phyloP scores from a whole-genome alignment of 345 rosid genomes.

The Eucalyptus decipiens region DNA sequence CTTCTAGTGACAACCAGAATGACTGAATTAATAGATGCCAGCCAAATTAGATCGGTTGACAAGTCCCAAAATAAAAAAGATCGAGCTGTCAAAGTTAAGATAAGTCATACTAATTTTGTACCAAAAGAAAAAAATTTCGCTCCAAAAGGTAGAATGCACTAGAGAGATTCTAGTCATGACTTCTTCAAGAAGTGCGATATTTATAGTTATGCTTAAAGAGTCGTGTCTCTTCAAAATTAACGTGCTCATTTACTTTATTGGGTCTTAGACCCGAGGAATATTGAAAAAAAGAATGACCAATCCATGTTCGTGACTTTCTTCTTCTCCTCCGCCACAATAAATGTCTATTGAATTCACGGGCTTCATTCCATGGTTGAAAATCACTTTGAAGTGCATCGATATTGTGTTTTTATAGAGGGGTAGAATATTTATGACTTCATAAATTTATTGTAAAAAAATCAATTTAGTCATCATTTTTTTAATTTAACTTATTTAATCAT shows the following conservation, averaged over 20 bases:
- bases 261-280: not conserved
- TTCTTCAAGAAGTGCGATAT: not conserved
- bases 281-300: not conserved
- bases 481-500: not conserved
- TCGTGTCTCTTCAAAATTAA: not conserved
- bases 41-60: not conserved
- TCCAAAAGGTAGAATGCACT: not conserved
- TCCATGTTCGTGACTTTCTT: not conserved
- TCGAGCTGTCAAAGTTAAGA: not conserved
- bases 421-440: not conserved
- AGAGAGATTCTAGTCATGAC: not conserved
- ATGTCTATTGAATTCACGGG: not conserved
- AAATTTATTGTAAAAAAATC: too few species aligned
- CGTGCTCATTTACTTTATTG: not conserved
- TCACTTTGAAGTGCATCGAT: not conserved
- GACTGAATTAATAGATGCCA: not conserved
- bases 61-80: not conserved
- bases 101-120: not conserved
- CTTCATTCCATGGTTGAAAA: not conserved
- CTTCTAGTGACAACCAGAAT: not conserved
- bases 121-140: not conserved
- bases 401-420: not conserved
- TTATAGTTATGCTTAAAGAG: not conserved
- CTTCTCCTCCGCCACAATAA: not conserved
- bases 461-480: not conserved